Base-by-base conservation (phyloP, 495 filamentous ascomycete genomes). In the Melanomma pulvis-pyrius region DNA sequence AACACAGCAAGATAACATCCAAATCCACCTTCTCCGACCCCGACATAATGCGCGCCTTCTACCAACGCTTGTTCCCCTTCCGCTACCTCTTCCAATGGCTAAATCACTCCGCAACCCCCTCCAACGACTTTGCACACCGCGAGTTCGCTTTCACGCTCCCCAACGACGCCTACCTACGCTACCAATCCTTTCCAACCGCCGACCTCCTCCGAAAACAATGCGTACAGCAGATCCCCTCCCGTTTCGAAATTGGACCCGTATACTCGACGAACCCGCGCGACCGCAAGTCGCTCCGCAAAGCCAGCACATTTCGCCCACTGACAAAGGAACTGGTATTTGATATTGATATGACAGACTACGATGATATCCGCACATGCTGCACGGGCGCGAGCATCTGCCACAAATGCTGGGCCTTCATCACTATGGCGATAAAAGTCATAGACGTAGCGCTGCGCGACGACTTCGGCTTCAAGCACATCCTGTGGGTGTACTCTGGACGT, bases 301-400 rank as follows among this genome's bases (percentile, higher is more conserved):
- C 83, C 17, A 83, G 82, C 58, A 80, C 83, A 9, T 93, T 94
- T 75, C 82, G 82, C 49, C 93, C 94, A 1, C 74, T 96, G 2
- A 80, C 87, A 1, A 98, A 98, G 74, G 94, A 98, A 76, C 78
- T 98, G 17, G 96, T 96, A 65, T 98, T 98, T 79, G 94, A 98
- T 87, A 97, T 98, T 69, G 94, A 98, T 84, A 82, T 98, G 83
- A 97, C 93, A 28, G 94, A 98, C 79, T 98, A 98, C 77, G 94
- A 98, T 74, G 90, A 96, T 51, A 90, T 98, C 68, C 88, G 94
- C 24, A 96, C 93, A 22, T 98, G 94, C 78, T 98, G 94, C 75
- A 85, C 87, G 61, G 91, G 92, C 71, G 92, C 96, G 4, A 93
- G 90, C 64, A 97, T 98, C 68, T 98, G 94, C 74, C 81, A 81